A percentile compares a stretch with the other conserved stretches of the same genome.
Evolutionary conservation across 1,284 basidiomycete species (phyloP).

Genomic region (Xerocomus minutiporus): DNA sequence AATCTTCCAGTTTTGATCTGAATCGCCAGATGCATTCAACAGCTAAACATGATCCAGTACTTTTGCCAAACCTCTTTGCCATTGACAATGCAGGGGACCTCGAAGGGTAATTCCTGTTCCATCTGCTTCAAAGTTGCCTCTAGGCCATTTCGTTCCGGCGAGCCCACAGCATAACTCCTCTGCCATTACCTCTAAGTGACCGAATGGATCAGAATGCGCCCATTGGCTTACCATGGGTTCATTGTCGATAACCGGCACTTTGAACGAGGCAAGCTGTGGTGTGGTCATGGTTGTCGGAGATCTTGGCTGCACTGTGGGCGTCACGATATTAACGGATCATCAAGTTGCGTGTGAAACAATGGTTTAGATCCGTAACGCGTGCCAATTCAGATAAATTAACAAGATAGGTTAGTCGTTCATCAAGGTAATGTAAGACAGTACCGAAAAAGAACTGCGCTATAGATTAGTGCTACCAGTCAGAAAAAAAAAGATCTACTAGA

Average conservation of each 20-base stretch:
- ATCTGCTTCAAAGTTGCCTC: slow-evolving; percentile 77
- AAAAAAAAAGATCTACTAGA: too few species aligned
- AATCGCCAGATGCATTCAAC: slow-evolving; percentile 8
- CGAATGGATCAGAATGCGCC: neutral
- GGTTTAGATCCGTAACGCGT: neutral
- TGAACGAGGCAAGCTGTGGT: slow-evolving; percentile 78
- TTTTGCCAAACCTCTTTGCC: slow-evolving; percentile 72
- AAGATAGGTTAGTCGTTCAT: too few species aligned
- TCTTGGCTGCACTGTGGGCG: neutral
- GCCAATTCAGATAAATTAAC: too few species aligned
- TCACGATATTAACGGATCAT: neutral
- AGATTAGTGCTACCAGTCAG: too few species aligned
- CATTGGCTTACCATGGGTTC: slow-evolving; percentile 76
- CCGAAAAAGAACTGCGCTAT: too few species aligned
- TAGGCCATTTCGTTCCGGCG: slow-evolving; percentile 74
- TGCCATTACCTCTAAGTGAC: slow-evolving; percentile 13
- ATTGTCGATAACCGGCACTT: slow-evolving; percentile 80
- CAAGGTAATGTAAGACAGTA: too few species aligned
- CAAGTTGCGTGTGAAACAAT: neutral
- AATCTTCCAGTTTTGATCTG: slow-evolving; percentile 83
- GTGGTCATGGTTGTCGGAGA: slow-evolving; percentile 41
- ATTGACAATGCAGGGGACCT: slow-evolving; percentile 91
- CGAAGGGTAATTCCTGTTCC: slow-evolving; percentile 79
- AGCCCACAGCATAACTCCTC: slow-evolving; percentile 74
- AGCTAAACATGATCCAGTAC: neutral